Conservation (phyloP, 1,139 yeast species). For the Zhuliangozyma blackwelliae region DNA sequence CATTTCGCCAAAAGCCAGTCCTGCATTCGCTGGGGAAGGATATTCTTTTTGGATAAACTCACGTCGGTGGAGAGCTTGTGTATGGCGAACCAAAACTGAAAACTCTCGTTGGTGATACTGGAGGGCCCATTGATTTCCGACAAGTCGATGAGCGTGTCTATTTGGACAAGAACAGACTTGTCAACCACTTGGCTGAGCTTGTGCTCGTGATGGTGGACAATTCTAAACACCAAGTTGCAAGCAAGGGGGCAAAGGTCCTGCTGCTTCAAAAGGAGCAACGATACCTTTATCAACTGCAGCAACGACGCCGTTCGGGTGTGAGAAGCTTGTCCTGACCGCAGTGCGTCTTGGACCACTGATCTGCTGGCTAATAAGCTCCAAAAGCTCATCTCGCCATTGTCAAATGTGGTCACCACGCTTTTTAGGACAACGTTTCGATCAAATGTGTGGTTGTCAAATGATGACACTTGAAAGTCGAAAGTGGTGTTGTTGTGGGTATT, state of each 20-base stretch:
- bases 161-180: constrained; percentile 35
- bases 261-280: constrained; percentile 45
- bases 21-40: constrained; percentile 22
- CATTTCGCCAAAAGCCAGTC: constrained; percentile 51
- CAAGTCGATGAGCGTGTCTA: constrained; percentile 47
- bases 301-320: not conserved
- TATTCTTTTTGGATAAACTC: constrained; percentile 17
- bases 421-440: constrained; percentile 13
- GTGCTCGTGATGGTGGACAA: constrained; percentile 12
- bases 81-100: constrained; percentile 51
- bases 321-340: too few species aligned
- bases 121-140: constrained; percentile 61
- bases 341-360: constrained; percentile 14
- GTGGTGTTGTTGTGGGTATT: constrained; percentile 7
- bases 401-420: constrained; percentile 19
- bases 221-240: constrained; percentile 16
- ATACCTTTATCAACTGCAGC: constrained; percentile 29
- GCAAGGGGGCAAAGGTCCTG: constrained; percentile 16
- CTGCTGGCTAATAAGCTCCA: constrained; percentile 37
- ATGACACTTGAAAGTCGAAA: constrained; percentile 8
- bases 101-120: constrained; percentile 38
- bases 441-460: constrained; percentile 2
- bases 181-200: constrained; percentile 24
- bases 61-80: constrained; percentile 31
- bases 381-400: constrained; percentile 16